phyloP scores from a whole-genome alignment of 306 rosid species.

The Cicer pinnatifidum region DNA sequence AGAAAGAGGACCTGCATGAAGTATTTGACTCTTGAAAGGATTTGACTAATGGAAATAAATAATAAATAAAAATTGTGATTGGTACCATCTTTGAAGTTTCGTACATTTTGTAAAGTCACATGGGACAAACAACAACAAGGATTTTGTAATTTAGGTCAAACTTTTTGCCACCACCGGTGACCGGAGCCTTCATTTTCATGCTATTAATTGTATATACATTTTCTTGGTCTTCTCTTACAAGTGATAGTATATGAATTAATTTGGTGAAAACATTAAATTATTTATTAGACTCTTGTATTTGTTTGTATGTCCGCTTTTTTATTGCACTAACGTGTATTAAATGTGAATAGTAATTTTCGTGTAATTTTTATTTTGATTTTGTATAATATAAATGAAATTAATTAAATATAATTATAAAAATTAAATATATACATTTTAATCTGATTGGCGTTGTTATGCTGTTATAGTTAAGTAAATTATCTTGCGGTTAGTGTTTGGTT shows the following conservation, averaged over 20 bases:
- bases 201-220: not conserved
- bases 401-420: too few species aligned
- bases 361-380: too few species aligned
- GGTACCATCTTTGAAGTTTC: slow-evolving; percentile 74
- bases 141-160: slow-evolving; percentile 52
- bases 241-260: not conserved
- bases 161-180: slow-evolving; percentile 50
- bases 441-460: too few species aligned
- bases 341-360: too few species aligned
- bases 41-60: slow-evolving; percentile 39
- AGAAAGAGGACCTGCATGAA: slow-evolving; percentile 54
- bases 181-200: slow-evolving; percentile 38
- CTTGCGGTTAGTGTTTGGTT: too few species aligned
- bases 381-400: too few species aligned
- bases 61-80: slow-evolving; percentile 38
- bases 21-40: slow-evolving; percentile 59
- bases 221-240: slow-evolving; percentile 37
- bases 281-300: too few species aligned
- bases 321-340: too few species aligned
- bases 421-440: too few species aligned
- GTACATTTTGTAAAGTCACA: slow-evolving; percentile 53
- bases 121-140: slow-evolving; percentile 43
- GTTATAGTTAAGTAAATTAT: too few species aligned
- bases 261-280: not conserved
- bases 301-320: too few species aligned